A percentile compares a stretch with the other conserved stretches of the same genome.
Conservation (phyloP, 2,329 filamentous ascomycete genomes). For the Endoconidiophora laricicola region DNA sequence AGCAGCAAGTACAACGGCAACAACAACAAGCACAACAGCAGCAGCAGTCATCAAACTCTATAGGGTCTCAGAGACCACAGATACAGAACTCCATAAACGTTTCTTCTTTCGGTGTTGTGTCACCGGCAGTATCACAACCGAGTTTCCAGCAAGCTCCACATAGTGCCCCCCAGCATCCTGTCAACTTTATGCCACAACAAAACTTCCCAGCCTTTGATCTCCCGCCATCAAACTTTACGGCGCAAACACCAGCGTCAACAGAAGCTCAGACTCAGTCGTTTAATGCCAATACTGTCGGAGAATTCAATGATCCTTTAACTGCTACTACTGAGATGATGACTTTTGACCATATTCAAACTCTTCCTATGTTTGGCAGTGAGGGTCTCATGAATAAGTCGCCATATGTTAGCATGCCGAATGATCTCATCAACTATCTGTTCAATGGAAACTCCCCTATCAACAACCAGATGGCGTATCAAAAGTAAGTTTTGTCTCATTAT, state of each 20-base stretch:
- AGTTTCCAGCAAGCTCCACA: constrained; percentile 24
- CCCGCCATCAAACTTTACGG: constrained; percentile 39
- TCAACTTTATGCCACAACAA: constrained; percentile 39
- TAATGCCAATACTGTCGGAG: not conserved
- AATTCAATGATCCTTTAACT: constrained; percentile 7
- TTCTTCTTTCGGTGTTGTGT: constrained; percentile 34
- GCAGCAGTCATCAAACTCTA: constrained; percentile 5
- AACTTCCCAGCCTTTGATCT: constrained; percentile 47
- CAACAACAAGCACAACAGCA: not conserved
- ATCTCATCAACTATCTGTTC: constrained; percentile 75
- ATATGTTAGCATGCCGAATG: constrained; percentile 66
- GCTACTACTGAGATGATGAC: constrained; percentile 36
- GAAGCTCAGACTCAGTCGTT: constrained; percentile 14
- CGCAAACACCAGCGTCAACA: not conserved
- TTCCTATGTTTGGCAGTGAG: constrained; percentile 77
- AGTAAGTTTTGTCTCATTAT: constrained; percentile 1
- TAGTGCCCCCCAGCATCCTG: constrained; percentile 28
- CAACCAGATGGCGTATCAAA: constrained; percentile 15
- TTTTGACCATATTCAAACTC: constrained; percentile 48
- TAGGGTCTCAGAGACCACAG: constrained; percentile 2
- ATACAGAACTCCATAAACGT: constrained; percentile 15
- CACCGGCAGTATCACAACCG: constrained; percentile 33
- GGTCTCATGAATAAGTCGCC: constrained; percentile 67
- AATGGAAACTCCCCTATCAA: constrained; percentile 26
- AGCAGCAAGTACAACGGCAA: not conserved